phyloP scores from a whole-genome alignment of 257 asterid species.

The Craterostigma plantagineum region DNA sequence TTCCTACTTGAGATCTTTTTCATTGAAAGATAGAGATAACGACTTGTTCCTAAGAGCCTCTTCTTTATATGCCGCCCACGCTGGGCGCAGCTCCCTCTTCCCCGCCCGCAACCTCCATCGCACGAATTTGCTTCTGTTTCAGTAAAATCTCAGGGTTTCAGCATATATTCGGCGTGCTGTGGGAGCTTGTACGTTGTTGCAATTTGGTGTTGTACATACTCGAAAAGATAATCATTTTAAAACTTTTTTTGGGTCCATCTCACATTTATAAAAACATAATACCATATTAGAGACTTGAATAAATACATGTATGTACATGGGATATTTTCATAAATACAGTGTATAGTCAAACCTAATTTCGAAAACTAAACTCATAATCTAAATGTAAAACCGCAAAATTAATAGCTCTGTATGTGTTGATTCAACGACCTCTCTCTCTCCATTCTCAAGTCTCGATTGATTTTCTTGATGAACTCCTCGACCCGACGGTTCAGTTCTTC shows the following conservation, averaged over 20 bases:
- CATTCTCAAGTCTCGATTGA: slow-evolving; percentile 64
- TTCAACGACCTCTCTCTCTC: slow-evolving; percentile 55
- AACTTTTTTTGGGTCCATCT: too few species aligned
- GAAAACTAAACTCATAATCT: too few species aligned
- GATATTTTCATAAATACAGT: too few species aligned
- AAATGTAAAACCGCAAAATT: background rate
- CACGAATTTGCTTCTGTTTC: background rate
- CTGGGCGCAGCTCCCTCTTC: slow-evolving; percentile 17
- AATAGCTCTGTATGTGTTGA: slow-evolving; percentile 32
- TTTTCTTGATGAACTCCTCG: slow-evolving; percentile 65
- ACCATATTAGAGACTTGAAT: too few species aligned
- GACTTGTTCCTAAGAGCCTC: slow-evolving; percentile 54
- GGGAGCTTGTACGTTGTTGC: too few species aligned
- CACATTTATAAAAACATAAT: too few species aligned
- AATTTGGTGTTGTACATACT: too few species aligned
- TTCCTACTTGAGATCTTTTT: slow-evolving; percentile 64
- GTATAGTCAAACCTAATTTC: too few species aligned
- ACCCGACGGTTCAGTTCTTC: slow-evolving; percentile 61
- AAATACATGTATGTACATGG: too few species aligned
- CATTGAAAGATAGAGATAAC: slow-evolving; percentile 55
- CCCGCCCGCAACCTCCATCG: slow-evolving; percentile 30
- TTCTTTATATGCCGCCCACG: slow-evolving; percentile 36
- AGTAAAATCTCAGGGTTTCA: too few species aligned
- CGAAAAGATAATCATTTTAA: too few species aligned
- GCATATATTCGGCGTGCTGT: too few species aligned